Evolutionary conservation across 768 basidiomycete genomes (phyloP).

Genomic region (Psilocybe tampanensis): DNA sequence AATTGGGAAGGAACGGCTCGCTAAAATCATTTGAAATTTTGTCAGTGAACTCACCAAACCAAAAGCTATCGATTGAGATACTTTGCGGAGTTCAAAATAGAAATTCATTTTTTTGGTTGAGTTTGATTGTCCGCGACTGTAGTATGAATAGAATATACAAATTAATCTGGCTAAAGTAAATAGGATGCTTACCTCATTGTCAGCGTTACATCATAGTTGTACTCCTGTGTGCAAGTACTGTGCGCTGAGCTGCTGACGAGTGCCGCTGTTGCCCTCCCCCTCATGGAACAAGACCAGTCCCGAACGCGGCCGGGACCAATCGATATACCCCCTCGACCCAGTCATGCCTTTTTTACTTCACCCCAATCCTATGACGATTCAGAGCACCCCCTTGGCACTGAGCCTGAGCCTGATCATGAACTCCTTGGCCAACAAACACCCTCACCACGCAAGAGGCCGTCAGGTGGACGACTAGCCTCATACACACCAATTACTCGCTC

Average conservation of each 20-base stretch:
- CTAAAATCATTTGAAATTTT: too few relatives aligned
- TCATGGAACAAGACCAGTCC: background rate
- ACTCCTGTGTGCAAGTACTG: background rate
- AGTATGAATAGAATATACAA: background rate
- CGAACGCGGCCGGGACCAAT: slow-evolving; percentile 16
- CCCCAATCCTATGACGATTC: slow-evolving; percentile 9
- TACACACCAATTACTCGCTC: background rate
- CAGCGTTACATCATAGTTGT: background rate
- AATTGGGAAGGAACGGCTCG: too few relatives aligned
- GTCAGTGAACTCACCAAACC: too few relatives aligned
- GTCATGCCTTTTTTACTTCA: slow-evolving; percentile 2
- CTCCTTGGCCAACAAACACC: background rate
- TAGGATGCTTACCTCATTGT: background rate
- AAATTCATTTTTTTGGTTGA: too few relatives aligned
- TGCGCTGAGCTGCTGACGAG: background rate
- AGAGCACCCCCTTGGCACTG: slow-evolving; percentile 10
- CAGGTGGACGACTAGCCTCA: background rate
- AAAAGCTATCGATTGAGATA: too few relatives aligned
- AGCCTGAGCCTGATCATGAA: slow-evolving; percentile 4
- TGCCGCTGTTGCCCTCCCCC: too few relatives aligned
- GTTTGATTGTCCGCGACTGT: too few relatives aligned
- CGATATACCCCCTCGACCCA: slow-evolving; percentile 12
- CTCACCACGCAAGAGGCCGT: slow-evolving; percentile 10
- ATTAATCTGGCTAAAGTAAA: too few relatives aligned
- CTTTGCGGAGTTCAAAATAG: too few relatives aligned